Percentiles rank a stretch among this genome's conserved stretches.
These are phyloP conservation scores for Ophiostoma sp. DNA, from an alignment of 2,329 filamentous ascomycete species.

Conservation along the genomic window DNA sequence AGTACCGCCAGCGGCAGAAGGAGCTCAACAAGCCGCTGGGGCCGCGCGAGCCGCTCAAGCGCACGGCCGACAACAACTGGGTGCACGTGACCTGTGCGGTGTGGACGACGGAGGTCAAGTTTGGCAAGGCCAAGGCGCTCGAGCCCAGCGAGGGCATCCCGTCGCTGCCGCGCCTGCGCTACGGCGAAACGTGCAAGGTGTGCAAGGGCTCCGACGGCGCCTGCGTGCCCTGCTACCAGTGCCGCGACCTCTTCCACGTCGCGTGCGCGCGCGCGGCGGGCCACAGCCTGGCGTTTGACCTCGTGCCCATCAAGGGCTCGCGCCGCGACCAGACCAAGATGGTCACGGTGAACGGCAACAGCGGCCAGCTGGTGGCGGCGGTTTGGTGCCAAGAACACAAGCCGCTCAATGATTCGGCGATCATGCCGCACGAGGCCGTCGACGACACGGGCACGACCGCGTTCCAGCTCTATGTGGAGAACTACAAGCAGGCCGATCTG, in stretches of 20 bases:
- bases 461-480: constrained; percentile 78
- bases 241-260: constrained; percentile 68
- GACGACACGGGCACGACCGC: constrained; percentile 69
- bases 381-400: constrained; percentile 90
- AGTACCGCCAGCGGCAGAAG: constrained; percentile 76
- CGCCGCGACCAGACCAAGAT: constrained; percentile 74
- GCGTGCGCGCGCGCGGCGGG: constrained; percentile 82
- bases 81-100: constrained; percentile 90
- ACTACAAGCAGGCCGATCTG: constrained; percentile 91
- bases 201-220: constrained; percentile 73
- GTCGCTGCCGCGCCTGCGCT: constrained; percentile 63
- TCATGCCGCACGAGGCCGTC: constrained; percentile 72
- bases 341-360: constrained; percentile 74
- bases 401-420: constrained; percentile 64
- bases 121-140: constrained; percentile 75
- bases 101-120: constrained; percentile 89
- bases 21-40: constrained; percentile 75
- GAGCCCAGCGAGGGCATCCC: constrained; percentile 87
- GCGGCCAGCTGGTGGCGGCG: constrained; percentile 74
- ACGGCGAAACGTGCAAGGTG: constrained; percentile 73
- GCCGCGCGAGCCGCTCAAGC: constrained; percentile 86
- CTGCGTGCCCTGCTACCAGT: constrained; percentile 76
- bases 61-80: constrained; percentile 96
- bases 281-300: constrained; percentile 82
- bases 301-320: constrained; percentile 83